phyloP scores from a whole-genome alignment of 2,329 filamentous ascomycete species.

The Colletotrichum limetticola region DNA sequence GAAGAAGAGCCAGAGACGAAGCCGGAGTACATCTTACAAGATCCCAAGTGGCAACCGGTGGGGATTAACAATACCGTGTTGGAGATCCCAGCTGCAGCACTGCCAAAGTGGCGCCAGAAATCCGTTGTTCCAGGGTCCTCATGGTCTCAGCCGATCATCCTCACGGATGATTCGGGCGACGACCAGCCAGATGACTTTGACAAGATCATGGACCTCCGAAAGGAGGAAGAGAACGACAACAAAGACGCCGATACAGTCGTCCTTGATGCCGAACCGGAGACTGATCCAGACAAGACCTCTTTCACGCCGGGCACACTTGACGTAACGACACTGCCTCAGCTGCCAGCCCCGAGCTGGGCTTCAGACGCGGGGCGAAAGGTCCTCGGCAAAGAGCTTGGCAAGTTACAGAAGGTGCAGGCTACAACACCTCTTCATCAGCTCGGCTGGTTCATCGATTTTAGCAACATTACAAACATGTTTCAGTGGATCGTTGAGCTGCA shows the following conservation, averaged over 20 bases:
- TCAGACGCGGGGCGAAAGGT: constrained; percentile 68
- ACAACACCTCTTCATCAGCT: constrained; percentile 70
- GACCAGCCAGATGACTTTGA: constrained; percentile 36
- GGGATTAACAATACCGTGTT: constrained; percentile 15
- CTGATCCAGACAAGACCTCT: constrained; percentile 42
- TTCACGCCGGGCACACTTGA: constrained; percentile 78
- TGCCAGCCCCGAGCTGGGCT: constrained; percentile 75
- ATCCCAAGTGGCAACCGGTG: constrained; percentile 33
- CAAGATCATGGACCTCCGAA: constrained; percentile 37
- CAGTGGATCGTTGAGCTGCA: constrained; percentile 94
- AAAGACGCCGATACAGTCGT: not conserved
- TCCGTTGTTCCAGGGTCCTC: not conserved
- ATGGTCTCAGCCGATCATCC: not conserved
- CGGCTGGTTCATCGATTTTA: constrained; percentile 84
- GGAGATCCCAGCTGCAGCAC: constrained; percentile 42
- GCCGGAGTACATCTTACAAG: constrained; percentile 42
- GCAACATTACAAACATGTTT: constrained; percentile 78
- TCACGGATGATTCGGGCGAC: not conserved
- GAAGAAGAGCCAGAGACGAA: not conserved
- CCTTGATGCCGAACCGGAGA: not conserved
- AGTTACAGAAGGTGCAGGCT: constrained; percentile 72
- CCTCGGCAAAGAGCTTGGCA: constrained; percentile 72
- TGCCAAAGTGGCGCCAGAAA: constrained; percentile 34
- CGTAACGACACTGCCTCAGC: constrained; percentile 67
- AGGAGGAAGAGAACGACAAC: not conserved